Base-by-base conservation (phyloP, 176 grass and related monocot genomes). In the Rhynchospora tenuis region DNA sequence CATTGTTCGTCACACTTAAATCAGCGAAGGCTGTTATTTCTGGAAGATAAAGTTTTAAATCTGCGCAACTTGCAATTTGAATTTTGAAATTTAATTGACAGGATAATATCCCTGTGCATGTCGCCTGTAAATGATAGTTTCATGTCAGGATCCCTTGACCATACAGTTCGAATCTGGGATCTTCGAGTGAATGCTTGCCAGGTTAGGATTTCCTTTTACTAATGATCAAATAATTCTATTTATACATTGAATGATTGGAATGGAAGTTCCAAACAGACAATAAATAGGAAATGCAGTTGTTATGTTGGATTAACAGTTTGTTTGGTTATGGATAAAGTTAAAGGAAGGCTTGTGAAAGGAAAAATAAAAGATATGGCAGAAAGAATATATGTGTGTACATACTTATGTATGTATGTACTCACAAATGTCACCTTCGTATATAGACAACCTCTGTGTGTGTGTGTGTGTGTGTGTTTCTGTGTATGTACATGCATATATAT, bases 131-230 rank as follows among this genome's bases (percentile, higher is more conserved):
- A 95, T 59, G 96, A 99, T 86, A 99, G 96, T 83, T 99, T 99
- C 83, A 95, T 99, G 91, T 99, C 93, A 38, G 96, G 89, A 52
- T 99, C 96, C 59, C 91, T 95, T 81, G 93, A 99, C 67, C 96
- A 99, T 79, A 95, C 93, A 75, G 96, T 93, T 33, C 87, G 96
- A 91, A 90, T 99, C 86, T 95, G 96, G 96, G 96, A 95, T 89
- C 93, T 99, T 81, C 89, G 93, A 27, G 96, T 99, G 65, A 99
- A 99, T 93, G 93, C 93, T 89, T 99, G 96, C 78, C 96, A 99
- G 91, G 96, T 99, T 86, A 16, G 60, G 33, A 9, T 79, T 80
- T 61, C n/a, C 63, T 61, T 88, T 20, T 62, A 81, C 6, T 19
- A 31, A 59, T 23, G 4, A 43, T 63, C 31, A 81, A 31, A 76